phyloP scores from a whole-genome alignment of 2,329 filamentous ascomycete species.

The Pseudovirgaria hyperparasitica region DNA sequence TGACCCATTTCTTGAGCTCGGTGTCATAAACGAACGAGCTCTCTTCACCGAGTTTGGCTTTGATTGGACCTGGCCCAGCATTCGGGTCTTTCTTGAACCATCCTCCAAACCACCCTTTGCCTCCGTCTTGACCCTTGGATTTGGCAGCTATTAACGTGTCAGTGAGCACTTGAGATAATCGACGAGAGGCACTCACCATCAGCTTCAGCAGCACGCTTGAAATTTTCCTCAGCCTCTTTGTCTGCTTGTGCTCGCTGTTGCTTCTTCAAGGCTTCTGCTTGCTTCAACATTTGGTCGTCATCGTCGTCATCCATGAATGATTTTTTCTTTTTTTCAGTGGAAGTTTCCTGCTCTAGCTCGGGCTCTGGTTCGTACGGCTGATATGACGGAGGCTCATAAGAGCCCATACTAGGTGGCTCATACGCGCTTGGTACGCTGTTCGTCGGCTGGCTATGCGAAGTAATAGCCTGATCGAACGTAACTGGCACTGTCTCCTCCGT shows the following conservation, averaged over 20 bases:
- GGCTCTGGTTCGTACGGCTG: slow-evolving; percentile 39
- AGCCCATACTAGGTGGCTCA: slow-evolving; percentile 10
- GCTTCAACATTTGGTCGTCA: slow-evolving; percentile 46
- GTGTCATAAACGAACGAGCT: slow-evolving; percentile 90
- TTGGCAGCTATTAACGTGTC: slow-evolving; percentile 42
- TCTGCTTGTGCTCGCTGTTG: slow-evolving; percentile 48
- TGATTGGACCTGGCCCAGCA: slow-evolving; percentile 54
- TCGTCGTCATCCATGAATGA: slow-evolving; percentile 78
- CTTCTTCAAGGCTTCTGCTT: slow-evolving; percentile 40
- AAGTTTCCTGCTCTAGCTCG: slow-evolving; percentile 32
- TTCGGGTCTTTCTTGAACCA: slow-evolving; percentile 73
- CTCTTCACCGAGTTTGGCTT: slow-evolving; percentile 86
- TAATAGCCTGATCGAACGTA: too few species aligned
- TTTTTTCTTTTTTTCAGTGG: slow-evolving; percentile 50
- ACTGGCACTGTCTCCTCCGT: too few species aligned
- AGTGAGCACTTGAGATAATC: not conserved
- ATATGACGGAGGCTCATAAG: slow-evolving; percentile 26
- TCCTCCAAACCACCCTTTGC: slow-evolving; percentile 64
- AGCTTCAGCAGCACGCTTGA: slow-evolving; percentile 67
- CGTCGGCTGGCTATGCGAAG: slow-evolving; percentile 15
- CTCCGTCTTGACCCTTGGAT: slow-evolving; percentile 27
- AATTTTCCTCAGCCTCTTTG: slow-evolving; percentile 70
- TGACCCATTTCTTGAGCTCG: slow-evolving; percentile 95
- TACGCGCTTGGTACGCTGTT: slow-evolving; percentile 10
- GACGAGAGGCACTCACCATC: slow-evolving; percentile 36